Percentiles rank a stretch among this genome's conserved stretches.
Evolutionary conservation across 2,329 filamentous ascomycete species (phyloP).

Genomic region (Coniella vitis): DNA sequence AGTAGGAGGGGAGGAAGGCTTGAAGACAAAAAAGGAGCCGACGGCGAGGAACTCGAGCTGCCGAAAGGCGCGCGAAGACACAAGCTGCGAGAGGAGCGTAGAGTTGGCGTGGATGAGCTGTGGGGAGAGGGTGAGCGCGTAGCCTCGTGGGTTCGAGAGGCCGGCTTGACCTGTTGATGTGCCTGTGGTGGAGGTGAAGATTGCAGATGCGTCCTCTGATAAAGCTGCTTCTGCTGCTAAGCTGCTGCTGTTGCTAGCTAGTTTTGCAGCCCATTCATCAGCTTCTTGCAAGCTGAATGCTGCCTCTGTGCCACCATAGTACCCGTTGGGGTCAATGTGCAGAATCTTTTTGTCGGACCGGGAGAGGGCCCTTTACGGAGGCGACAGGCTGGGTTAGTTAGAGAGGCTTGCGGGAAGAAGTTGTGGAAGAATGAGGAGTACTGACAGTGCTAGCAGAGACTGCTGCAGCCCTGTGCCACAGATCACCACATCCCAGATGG

Average conservation of each 20-base stretch:
- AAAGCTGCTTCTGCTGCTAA: conserved; percentile 22
- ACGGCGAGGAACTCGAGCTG: conserved; percentile 93
- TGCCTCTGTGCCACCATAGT: conserved; percentile 82
- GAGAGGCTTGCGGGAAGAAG: conserved; percentile 38
- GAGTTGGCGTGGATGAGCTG: conserved; percentile 83
- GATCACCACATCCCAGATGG: conserved; percentile 73
- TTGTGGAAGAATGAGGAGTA: conserved; percentile 21
- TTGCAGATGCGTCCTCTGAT: too few species aligned
- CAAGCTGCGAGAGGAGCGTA: conserved; percentile 66
- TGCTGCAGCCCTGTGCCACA: conserved; percentile 72
- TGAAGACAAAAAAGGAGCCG: conserved; percentile 82
- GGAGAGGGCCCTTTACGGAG: conserved; percentile 70
- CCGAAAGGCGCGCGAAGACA: conserved; percentile 81
- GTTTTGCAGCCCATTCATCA: conserved; percentile 59
- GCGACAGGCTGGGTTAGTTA: conserved; percentile 62
- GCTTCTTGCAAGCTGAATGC: conserved; percentile 79
- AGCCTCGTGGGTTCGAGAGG: conserved; percentile 60
- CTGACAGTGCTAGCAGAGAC: conserved; percentile 74
- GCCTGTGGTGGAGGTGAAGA: conserved; percentile 32
- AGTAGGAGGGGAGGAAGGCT: too few species aligned
- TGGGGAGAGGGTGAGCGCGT: conserved; percentile 77
- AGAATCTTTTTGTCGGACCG: conserved; percentile 86
- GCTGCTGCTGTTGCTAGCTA: conserved; percentile 22
- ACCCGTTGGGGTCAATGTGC: conserved; percentile 80
- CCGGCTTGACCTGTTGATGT: conserved; percentile 31